Conservation (phyloP, 805 yeast species). For the Maudiozyma serrabonitensis region DNA sequence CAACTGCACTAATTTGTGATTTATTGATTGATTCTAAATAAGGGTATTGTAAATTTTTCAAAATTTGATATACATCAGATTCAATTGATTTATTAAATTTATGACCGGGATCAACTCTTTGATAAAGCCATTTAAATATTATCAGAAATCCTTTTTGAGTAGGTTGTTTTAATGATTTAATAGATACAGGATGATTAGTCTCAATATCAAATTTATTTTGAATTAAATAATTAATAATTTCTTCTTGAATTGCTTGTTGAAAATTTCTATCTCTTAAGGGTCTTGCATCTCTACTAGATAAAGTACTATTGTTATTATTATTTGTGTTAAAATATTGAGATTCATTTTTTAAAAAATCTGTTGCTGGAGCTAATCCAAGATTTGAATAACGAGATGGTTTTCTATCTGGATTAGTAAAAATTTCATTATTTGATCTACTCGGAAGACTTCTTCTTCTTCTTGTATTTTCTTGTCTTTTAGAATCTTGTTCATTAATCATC, state of each 20-base stretch:
- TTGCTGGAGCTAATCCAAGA: not conserved
- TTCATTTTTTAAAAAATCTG: not conserved
- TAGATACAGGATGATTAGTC: constrained; percentile 58
- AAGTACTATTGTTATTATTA: not conserved
- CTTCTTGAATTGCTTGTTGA: constrained; percentile 56
- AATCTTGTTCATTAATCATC: constrained; percentile 1
- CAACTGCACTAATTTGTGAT: constrained; percentile 83
- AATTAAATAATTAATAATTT: constrained; percentile 54
- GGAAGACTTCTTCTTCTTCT: constrained; percentile 1
- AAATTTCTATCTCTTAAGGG: constrained; percentile 67
- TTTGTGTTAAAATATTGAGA: not conserved
- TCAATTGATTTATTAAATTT: constrained; percentile 60
- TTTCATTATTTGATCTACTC: not conserved
- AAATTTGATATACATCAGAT: constrained; percentile 58
- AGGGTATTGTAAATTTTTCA: constrained; percentile 66
- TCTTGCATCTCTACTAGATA: constrained; percentile 47
- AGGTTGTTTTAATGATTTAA: constrained; percentile 59
- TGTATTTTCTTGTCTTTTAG: not conserved
- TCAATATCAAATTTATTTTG: constrained; percentile 63
- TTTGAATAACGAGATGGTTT: not conserved
- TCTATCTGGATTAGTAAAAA: not conserved
- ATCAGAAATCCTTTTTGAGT: constrained; percentile 78
- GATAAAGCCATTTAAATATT: constrained; percentile 73
- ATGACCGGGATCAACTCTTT: constrained; percentile 70
- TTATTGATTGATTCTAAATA: constrained; percentile 71